Conservation (phyloP, 441 rosid species). For the Gossypium davidsonii region DNA sequence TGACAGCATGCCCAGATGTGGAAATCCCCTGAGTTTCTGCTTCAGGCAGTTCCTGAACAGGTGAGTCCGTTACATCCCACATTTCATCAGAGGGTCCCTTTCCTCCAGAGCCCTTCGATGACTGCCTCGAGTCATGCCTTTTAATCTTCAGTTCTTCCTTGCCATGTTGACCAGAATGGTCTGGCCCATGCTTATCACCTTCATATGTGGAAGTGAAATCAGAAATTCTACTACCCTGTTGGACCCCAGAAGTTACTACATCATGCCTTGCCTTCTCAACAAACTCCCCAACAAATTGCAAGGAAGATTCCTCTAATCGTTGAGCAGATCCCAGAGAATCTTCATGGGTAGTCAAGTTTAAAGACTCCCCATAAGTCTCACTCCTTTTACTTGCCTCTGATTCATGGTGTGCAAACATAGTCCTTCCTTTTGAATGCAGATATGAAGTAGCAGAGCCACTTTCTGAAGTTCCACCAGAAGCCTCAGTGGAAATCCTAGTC, state of each 20-base stretch:
- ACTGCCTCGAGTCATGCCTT: slow-evolving; percentile 32
- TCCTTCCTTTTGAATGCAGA: slow-evolving; percentile 28
- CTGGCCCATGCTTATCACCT: slow-evolving; percentile 26
- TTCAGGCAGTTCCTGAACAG: slow-evolving; percentile 40
- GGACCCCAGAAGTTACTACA: slow-evolving; percentile 39
- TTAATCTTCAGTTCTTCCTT: slow-evolving; percentile 29
- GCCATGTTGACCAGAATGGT: slow-evolving; percentile 25
- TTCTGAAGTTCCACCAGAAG: slow-evolving; percentile 32
- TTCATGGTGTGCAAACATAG: slow-evolving; percentile 22
- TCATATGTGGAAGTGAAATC: slow-evolving; percentile 18
- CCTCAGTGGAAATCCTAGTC: slow-evolving; percentile 27
- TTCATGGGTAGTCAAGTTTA: slow-evolving; percentile 26
- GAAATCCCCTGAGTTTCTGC: slow-evolving; percentile 37
- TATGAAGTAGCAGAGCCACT: slow-evolving; percentile 30
- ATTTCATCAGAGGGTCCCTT: slow-evolving; percentile 84
- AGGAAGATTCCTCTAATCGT: slow-evolving; percentile 54
- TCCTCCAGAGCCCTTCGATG: slow-evolving; percentile 48
- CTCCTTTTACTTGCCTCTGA: slow-evolving; percentile 23
- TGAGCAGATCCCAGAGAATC: slow-evolving; percentile 65
- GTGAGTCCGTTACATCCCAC: slow-evolving; percentile 64
- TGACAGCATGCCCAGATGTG: slow-evolving; percentile 29
- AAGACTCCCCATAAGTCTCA: slow-evolving; percentile 28
- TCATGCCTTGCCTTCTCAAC: slow-evolving; percentile 55
- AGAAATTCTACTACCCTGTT: slow-evolving; percentile 27
- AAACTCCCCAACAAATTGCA: slow-evolving; percentile 57